A percentile compares a stretch with the other conserved stretches of the same genome.
Evolutionary conservation across 192 early-diverging fungal species (phyloP).

Genomic region (Linnemannia hyalina): DNA sequence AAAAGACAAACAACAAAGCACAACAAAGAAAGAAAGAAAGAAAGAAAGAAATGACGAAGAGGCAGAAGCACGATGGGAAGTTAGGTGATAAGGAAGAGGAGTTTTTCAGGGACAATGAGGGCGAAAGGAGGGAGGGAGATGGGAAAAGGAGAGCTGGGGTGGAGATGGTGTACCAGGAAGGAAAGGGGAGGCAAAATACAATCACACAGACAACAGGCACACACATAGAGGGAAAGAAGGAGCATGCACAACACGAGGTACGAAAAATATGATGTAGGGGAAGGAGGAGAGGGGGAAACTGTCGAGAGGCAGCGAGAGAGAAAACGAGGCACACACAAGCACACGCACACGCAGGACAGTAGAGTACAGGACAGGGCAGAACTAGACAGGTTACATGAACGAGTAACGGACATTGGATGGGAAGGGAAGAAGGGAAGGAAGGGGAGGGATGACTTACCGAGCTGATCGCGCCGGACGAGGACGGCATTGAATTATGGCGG

Average conservation of each 20-base stretch:
- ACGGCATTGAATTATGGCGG: conserved; percentile 13
- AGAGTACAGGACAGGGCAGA: not conserved
- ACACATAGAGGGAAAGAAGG: not conserved
- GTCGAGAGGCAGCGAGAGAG: not conserved
- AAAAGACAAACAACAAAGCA: not conserved
- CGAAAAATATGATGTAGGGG: not conserved
- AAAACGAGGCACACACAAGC: not conserved
- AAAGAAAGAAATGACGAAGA: not conserved
- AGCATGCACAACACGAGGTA: not conserved
- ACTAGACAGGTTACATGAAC: not conserved
- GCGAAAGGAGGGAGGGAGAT: conserved; percentile 1
- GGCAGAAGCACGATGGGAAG: not conserved
- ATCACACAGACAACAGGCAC: not conserved
- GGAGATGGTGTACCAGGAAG: not conserved
- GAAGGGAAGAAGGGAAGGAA: not conserved
- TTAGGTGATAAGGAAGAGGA: not conserved
- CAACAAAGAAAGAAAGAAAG: not conserved
- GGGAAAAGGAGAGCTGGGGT: not conserved
- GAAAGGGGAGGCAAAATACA: not conserved
- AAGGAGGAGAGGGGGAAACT: not conserved
- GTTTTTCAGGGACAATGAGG: not conserved
- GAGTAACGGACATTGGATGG: not conserved
- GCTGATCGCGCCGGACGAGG: conserved; percentile 39
- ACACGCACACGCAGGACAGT: not conserved
- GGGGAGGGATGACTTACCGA: conserved; percentile 28